Evolutionary conservation across 345 rosid species (phyloP).

Genomic region (Firmiana major): DNA sequence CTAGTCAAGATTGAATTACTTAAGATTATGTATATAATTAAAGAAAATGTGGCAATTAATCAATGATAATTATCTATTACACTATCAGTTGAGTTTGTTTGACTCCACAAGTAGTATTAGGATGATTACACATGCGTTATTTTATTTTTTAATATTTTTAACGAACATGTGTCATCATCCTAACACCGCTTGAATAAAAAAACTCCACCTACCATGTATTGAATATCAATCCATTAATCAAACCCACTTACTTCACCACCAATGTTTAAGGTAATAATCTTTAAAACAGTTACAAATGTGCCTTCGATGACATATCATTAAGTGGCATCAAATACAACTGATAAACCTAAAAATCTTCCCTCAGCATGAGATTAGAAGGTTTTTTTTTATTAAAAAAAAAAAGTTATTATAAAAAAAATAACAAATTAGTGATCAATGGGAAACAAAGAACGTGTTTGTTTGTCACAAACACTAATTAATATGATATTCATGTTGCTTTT

Average conservation of each 20-base stretch:
- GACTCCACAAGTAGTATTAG: no score
- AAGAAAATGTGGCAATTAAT: neutral
- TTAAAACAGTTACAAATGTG: neutral
- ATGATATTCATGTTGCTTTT: neutral
- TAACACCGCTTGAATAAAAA: no score
- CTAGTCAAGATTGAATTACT: neutral
- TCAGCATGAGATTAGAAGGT: neutral
- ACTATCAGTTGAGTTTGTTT: no score
- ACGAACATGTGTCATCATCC: no score
- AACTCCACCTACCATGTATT: no score
- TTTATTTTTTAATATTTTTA: no score
- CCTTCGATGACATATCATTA: neutral
- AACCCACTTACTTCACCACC: neutral
- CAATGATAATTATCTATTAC: no score
- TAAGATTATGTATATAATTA: neutral
- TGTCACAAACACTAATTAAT: neutral
- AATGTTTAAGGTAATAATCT: neutral
- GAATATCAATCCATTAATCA: no score
- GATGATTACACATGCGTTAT: no score
- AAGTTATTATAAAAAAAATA: neutral
- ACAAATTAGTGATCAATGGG: neutral
- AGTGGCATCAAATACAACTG: neutral
- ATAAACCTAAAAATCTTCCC: neutral
- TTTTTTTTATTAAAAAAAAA: no score
- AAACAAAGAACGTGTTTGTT: neutral